Evolutionary conservation across 2,329 filamentous ascomycete genomes (phyloP), one percentile per base, ranked within the genome.

Genomic region (Dactylellina haptotyla): DNA sequence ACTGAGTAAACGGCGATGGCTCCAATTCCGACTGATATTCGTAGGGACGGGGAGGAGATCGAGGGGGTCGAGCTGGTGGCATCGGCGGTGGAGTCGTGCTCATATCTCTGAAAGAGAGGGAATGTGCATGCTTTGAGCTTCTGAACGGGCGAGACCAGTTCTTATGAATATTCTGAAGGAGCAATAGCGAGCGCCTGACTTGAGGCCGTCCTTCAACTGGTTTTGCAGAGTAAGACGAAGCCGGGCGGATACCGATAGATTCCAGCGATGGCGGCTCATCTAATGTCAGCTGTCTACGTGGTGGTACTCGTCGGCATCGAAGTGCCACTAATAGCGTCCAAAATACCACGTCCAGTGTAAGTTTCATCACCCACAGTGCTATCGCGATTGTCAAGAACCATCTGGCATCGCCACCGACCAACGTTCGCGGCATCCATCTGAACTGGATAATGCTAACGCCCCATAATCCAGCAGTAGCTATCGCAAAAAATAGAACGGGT

Each of bases 371-470:
- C 69, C 69, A 73, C n/a, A 30, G 20, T 12, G 69, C 56, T 39
- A 73, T 66, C n/a, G 69, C 61, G 23, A 61, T 61, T 16, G 46
- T 73, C 43, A 73, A 39, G n/a, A 73, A 50, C 69, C 69, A 73
- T 39, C 46, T 58, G 3, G 69, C 66, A 57, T 73, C 61, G 18
- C 54, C 34, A 32, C 62, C 46, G n/a, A 73, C 61, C 16, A 73
- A 61, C 2, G 23, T 62, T 14, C 45, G 48, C 28, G 69, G 69
- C 9, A 73, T 48, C 69, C 69, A 73, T 46, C 48, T 43, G 45
- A 73, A 73, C 14, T 73, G 59, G 37, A 73, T 48, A 2, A 73
- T 50, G 37, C 69, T 73, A 10, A 65, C 61, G 12, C 69, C 45
- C 69, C 69, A 73, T 43, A 73, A 26, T 18, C 26, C 69, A 20